phyloP scores from a whole-genome alignment of 345 rosid genomes.

The Bruguiera sexangula region DNA sequence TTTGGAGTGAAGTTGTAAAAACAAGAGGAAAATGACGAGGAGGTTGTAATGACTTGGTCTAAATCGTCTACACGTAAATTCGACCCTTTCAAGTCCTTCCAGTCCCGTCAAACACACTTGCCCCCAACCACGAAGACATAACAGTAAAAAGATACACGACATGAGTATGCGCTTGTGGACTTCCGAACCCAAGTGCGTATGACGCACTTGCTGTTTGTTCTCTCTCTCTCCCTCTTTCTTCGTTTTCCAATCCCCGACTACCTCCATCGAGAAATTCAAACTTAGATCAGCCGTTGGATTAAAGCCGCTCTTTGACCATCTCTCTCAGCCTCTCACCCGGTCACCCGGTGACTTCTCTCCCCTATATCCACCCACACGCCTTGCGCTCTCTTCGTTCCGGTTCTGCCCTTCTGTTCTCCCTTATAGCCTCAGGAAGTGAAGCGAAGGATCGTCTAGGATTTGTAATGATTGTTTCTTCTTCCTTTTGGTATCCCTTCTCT shows the following conservation, averaged over 20 bases:
- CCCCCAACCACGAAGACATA: neutral
- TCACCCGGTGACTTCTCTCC: slow-evolving; percentile 37
- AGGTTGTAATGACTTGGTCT: too few relatives aligned
- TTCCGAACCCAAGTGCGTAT: too few relatives aligned
- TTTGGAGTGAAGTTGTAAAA: too few relatives aligned
- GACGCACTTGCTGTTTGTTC: too few relatives aligned
- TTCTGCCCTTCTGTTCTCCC: neutral
- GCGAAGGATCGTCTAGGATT: neutral
- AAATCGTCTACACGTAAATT: too few relatives aligned
- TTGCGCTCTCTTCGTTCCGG: neutral
- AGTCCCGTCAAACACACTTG: neutral
- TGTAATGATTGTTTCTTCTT: slow-evolving; percentile 10
- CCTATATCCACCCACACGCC: slow-evolving; percentile 33
- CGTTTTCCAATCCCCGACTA: neutral
- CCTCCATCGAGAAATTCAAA: slow-evolving; percentile 22
- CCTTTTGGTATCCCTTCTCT: slow-evolving; percentile 1
- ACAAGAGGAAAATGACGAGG: too few relatives aligned
- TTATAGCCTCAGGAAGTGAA: neutral
- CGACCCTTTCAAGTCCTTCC: neutral
- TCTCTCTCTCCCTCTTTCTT: too few relatives aligned
- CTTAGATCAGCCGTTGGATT: slow-evolving; percentile 26
- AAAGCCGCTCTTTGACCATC: slow-evolving; percentile 9
- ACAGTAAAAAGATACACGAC: too few relatives aligned
- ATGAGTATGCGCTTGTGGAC: too few relatives aligned
- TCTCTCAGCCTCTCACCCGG: slow-evolving; percentile 26